Evolutionary conservation across 148 eudicot genomes (phyloP).

Genomic region (Silene uniflora): DNA sequence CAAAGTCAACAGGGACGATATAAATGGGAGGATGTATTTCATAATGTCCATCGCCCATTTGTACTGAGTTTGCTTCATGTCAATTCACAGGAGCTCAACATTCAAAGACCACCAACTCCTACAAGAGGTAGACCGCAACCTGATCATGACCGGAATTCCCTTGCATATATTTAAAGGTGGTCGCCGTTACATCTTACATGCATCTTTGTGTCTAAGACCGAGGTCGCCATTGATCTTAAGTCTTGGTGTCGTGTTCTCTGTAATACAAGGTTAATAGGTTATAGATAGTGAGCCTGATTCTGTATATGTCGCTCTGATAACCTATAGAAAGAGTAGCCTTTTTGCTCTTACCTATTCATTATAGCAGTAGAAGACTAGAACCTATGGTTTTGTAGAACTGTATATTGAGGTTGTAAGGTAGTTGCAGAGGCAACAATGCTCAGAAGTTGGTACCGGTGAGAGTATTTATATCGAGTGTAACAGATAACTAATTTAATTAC

Average conservation of each 20-base stretch:
- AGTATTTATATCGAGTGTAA: slow-evolving; percentile 12
- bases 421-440: slow-evolving; percentile 12
- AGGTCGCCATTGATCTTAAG: not conserved
- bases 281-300: slow-evolving; percentile 22
- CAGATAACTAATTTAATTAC: slow-evolving; percentile 1
- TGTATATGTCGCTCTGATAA: slow-evolving; percentile 28
- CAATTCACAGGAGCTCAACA: slow-evolving; percentile 69
- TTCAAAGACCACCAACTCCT: slow-evolving; percentile 95
- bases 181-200: not conserved
- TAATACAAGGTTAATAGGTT: not conserved
- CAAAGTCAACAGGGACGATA: not conserved
- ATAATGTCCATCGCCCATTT: not conserved
- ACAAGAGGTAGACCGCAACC: slow-evolving; percentile 93
- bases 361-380: slow-evolving; percentile 1
- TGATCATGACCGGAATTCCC: slow-evolving; percentile 74
- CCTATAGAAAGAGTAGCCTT: slow-evolving; percentile 23
- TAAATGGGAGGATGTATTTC: too few relatives aligned
- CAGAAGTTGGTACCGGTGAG: slow-evolving; percentile 10
- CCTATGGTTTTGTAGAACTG: slow-evolving; percentile 17
- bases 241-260: not conserved
- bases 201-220: not conserved
- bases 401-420: slow-evolving; percentile 22
- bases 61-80: not conserved
- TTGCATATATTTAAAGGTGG: slow-evolving; percentile 64
- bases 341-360: slow-evolving; percentile 26